phyloP scores from a whole-genome alignment of 768 basidiomycete genomes.

The Myochromella boudieri region DNA sequence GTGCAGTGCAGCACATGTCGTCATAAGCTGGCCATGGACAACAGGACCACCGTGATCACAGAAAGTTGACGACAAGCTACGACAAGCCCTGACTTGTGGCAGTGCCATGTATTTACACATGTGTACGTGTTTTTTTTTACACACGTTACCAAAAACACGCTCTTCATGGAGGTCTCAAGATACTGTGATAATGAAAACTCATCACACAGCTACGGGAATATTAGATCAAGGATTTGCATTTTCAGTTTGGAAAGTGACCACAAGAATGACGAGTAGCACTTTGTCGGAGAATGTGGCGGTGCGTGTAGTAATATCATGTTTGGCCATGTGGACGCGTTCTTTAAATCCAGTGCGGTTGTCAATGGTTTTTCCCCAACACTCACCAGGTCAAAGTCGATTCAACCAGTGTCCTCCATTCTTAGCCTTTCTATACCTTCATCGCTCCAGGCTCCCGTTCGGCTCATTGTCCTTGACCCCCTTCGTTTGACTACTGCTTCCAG shows the following conservation, averaged over 20 bases:
- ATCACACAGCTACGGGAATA: too few relatives aligned
- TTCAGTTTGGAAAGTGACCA: not conserved
- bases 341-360: not conserved
- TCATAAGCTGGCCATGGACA: too few relatives aligned
- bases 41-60: too few relatives aligned
- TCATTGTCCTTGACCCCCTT: slow-evolving; percentile 26
- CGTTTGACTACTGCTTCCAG: slow-evolving; percentile 44
- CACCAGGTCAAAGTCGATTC: slow-evolving; percentile 11
- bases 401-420: slow-evolving; percentile 7
- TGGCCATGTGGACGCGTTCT: slow-evolving; percentile 28
- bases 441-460: slow-evolving; percentile 47
- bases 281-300: not conserved
- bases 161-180: too few relatives aligned
- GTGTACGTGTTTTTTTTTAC: too few relatives aligned
- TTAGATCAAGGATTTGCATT: not conserved
- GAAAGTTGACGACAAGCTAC: too few relatives aligned
- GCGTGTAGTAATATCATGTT: slow-evolving; percentile 8
- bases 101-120: too few relatives aligned
- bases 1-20: too few relatives aligned
- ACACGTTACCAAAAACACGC: too few relatives aligned
- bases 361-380: slow-evolving; percentile 17
- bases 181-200: too few relatives aligned
- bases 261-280: not conserved
- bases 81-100: too few relatives aligned
- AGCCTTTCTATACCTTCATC: slow-evolving; percentile 39